Percentiles rank a stretch among this genome's conserved stretches.
Conservation (phyloP, 2,329 filamentous ascomycete genomes). For the Plectosphaerella cucumerina region DNA sequence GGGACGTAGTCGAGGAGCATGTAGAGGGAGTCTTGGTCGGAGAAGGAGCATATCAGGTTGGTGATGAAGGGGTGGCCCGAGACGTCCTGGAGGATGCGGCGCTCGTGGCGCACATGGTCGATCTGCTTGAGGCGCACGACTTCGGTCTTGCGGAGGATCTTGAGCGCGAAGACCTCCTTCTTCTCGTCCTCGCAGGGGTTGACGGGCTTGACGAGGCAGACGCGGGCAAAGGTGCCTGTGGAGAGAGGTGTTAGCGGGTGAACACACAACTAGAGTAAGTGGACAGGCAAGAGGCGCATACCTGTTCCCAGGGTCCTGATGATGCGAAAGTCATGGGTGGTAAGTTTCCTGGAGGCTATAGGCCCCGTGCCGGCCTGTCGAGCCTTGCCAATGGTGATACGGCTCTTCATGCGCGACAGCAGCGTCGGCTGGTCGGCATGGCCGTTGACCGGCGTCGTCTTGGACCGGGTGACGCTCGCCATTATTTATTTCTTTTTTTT, state of each 20-base stretch:
- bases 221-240: conserved; percentile 73
- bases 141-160: conserved; percentile 69
- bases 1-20: conserved; percentile 82
- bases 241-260: conserved; percentile 4
- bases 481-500: conserved; percentile 3
- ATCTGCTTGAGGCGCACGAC: conserved; percentile 83
- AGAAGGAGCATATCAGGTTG: conserved; percentile 72
- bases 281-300: conserved; percentile 6
- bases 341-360: conserved; percentile 16
- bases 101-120: conserved; percentile 81
- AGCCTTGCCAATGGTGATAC: conserved; percentile 4
- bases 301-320: conserved; percentile 73
- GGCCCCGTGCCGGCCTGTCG: conserved; percentile 9
- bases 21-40: conserved; percentile 74
- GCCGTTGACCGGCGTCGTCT: neutral
- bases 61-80: conserved; percentile 83
- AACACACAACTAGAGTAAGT: conserved; percentile 1
- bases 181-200: conserved; percentile 47
- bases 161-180: conserved; percentile 72
- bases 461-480: neutral
- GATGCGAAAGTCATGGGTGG: conserved; percentile 61
- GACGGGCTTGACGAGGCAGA: conserved; percentile 70
- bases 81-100: conserved; percentile 71
- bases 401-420: conserved; percentile 4
- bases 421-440: neutral